A percentile compares a stretch with the other conserved stretches of the same genome.
Evolutionary conservation across 495 filamentous ascomycete genomes (phyloP).

Genomic region (Massariosphaeria phaeospora): DNA sequence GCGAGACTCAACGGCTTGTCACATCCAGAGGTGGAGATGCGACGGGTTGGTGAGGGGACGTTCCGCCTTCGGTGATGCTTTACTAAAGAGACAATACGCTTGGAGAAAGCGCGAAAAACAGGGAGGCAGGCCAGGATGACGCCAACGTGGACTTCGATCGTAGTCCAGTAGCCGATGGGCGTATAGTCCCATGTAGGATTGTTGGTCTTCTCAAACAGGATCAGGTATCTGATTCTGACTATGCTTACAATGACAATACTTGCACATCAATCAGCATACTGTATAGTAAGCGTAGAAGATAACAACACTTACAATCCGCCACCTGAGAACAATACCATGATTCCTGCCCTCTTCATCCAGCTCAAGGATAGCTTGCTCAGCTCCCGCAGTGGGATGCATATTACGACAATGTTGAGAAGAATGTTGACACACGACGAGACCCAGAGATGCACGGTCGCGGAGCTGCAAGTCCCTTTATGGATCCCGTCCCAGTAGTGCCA

Average conservation of each 20-base stretch:
- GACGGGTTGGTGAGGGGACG: too few species aligned
- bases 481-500: slow-evolving; percentile 34
- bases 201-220: slow-evolving; percentile 38
- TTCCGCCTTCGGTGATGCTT: too few species aligned
- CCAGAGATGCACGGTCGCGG: slow-evolving; percentile 26
- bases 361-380: slow-evolving; percentile 45
- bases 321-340: slow-evolving; percentile 51
- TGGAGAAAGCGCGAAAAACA: slow-evolving; percentile 22
- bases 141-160: slow-evolving; percentile 38
- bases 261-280: slow-evolving; percentile 10
- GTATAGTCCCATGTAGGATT: slow-evolving; percentile 36
- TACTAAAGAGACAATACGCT: too few species aligned
- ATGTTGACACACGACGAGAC: slow-evolving; percentile 31
- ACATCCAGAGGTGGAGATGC: too few species aligned
- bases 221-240: slow-evolving; percentile 41
- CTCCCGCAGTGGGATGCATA: slow-evolving; percentile 44
- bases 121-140: slow-evolving; percentile 42
- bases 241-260: slow-evolving; percentile 44
- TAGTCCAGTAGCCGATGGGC: slow-evolving; percentile 34
- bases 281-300: background rate
- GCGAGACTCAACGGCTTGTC: too few species aligned
- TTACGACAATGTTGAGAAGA: slow-evolving; percentile 32
- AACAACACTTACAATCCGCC: slow-evolving; percentile 48
- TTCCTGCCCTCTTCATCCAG: slow-evolving; percentile 46
- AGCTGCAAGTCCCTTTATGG: slow-evolving; percentile 29